These are phyloP conservation scores for Aureobasidium zeae DNA, from an alignment of 2,329 filamentous ascomycete species.

Conservation along the genomic window DNA sequence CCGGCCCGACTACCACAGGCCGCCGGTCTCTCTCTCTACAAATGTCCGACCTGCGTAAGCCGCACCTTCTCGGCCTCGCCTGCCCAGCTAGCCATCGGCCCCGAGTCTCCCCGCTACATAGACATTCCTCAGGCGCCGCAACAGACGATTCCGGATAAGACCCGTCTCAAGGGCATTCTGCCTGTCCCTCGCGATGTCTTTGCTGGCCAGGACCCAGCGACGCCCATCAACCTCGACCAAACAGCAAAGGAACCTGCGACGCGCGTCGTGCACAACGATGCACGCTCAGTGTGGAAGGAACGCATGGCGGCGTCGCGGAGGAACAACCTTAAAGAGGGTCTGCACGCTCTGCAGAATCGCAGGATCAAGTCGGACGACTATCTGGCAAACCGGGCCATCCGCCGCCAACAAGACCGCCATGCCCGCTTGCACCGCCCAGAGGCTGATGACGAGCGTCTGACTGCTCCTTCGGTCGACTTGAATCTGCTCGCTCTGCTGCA, in stretches of 20 bases:
- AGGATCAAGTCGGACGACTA: conserved; percentile 41
- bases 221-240: conserved; percentile 2
- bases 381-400: conserved; percentile 35
- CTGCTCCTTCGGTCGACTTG: conserved; percentile 51
- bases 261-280: conserved; percentile 47
- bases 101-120: conserved; percentile 83
- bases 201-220: conserved; percentile 25
- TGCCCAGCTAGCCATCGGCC: conserved; percentile 48
- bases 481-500: conserved; percentile 20
- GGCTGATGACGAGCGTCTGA: conserved; percentile 67
- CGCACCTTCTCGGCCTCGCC: conserved; percentile 40
- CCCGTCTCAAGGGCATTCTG: conserved; percentile 62
- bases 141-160: conserved; percentile 45
- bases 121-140: conserved; percentile 71
- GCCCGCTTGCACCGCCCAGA: conserved; percentile 53
- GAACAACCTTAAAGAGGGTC: conserved; percentile 60
- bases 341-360: conserved; percentile 59
- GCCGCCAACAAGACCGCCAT: conserved; percentile 44
- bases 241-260: conserved; percentile 24
- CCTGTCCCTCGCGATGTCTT: conserved; percentile 80
- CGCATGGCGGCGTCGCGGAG: conserved; percentile 64
- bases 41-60: conserved; percentile 28
- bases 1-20: conserved; percentile 14
- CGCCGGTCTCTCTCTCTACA: conserved; percentile 21
- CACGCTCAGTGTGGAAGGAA: conserved; percentile 55